Base-by-base conservation (phyloP, 2,329 filamentous ascomycete species). In the Ophiocordyceps robertsii region DNA sequence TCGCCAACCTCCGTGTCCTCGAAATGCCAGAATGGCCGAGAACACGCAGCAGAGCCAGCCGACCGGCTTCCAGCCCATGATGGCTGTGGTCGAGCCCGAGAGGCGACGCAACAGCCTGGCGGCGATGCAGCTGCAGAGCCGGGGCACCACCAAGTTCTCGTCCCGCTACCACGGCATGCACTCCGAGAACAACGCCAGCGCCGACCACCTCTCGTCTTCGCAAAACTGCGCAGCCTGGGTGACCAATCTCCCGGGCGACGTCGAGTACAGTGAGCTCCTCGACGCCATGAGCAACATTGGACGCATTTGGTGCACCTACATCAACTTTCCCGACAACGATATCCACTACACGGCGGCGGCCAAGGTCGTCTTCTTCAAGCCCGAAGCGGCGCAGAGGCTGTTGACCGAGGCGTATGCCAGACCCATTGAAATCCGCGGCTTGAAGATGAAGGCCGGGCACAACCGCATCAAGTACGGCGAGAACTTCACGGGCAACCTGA, bases 191-290 rank as follows among this genome's bases (percentile, higher is more conserved):
- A 65, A 65, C 40, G 62, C 62, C 33, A 63, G 61, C 42, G 53
- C 53, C 3, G 50, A 58, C 12, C 42, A 55, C 21, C 55, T 65
- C 6, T 9, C 46, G 0, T 43, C 54, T 1, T 55, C 58, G 11
- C 42, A 63, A 29, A 76, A 73, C 53, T 73, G 70, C 29, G 63
- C 69, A 0, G 56, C 77, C 1, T 77, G 71, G 66, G 48, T 77
- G 24, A 70, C 66, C 2, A 69, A 71, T 40, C 61, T 77, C 0
- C 69, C 72, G 0, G 58, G 66, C 0, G 47, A 60, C 41, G 54
- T 69, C 36, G 64, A 58, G 2, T 60, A 66, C 35, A 48, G 54
- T 24, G 59, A 67, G 48, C 67, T 77, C 1, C 64, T 77, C 2
- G 44, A 50, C 1, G 47, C 58, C 3, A 64, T 77, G 37, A 61